A percentile compares a stretch with the other conserved stretches of the same genome.
Evolutionary conservation across 805 yeast species (phyloP).

Genomic region (Candida nitratophila): DNA sequence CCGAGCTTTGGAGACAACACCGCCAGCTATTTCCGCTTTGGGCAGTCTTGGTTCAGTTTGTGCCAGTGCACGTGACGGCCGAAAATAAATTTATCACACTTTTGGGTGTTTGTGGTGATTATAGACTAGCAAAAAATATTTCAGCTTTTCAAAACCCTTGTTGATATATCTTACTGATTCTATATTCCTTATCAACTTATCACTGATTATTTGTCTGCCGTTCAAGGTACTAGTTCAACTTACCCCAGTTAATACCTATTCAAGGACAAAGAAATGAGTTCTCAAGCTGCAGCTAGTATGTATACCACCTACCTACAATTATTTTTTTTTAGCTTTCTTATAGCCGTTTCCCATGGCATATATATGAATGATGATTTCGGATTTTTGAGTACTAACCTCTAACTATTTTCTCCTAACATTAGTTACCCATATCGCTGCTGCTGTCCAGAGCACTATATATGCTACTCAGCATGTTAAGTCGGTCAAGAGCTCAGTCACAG

Average conservation of each 20-base stretch:
- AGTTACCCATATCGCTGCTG: not conserved
- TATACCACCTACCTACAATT: not conserved
- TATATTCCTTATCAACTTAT: not conserved
- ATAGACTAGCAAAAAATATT: no score
- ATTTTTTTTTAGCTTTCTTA: no score
- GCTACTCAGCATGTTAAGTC: slow-evolving; percentile 42
- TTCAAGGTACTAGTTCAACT: no score
- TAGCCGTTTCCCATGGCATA: no score
- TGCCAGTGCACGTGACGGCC: not conserved
- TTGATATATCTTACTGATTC: not conserved
- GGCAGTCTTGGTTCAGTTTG: not conserved
- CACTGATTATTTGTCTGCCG: not conserved
- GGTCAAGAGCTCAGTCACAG: slow-evolving; percentile 27
- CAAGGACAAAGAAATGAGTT: not conserved
- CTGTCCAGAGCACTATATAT: slow-evolving; percentile 26
- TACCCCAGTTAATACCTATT: no score
- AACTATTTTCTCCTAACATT: not conserved
- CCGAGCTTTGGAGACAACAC: not conserved
- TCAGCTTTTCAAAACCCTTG: no score
- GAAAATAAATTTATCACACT: not conserved
- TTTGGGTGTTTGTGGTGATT: no score
- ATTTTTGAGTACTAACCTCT: not conserved
- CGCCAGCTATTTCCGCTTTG: not conserved
- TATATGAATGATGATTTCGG: no score
- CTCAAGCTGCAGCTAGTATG: slow-evolving; percentile 1